Conservation (phyloP, 2,329 filamentous ascomycete species). For the Colletotrichum aenigma region DNA sequence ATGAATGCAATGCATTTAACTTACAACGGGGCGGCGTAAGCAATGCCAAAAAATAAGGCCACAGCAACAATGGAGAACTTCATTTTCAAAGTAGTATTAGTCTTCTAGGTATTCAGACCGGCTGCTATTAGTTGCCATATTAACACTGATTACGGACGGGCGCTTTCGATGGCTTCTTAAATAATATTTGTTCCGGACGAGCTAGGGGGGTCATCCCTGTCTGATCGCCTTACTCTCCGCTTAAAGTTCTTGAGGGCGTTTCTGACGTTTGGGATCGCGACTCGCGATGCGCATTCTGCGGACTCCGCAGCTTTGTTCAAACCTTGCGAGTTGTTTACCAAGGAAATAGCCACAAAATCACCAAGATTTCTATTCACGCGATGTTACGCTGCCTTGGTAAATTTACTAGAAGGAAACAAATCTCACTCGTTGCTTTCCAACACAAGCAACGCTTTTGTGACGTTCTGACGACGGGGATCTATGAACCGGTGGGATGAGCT, state of each 20-base stretch:
- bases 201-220: not conserved
- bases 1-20: fast-evolving
- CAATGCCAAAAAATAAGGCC: not conserved
- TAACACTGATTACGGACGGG: no score
- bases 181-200: not conserved
- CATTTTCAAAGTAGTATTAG: not conserved
- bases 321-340: fast-evolving
- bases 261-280: not conserved
- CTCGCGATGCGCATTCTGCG: not conserved
- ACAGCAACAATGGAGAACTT: not conserved
- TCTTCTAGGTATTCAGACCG: not conserved
- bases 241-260: not conserved
- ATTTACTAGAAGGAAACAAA: not conserved
- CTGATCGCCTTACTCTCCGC: not conserved
- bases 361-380: fast-evolving
- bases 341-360: not conserved
- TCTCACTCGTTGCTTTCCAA: not conserved
- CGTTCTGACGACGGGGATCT: fast-evolving
- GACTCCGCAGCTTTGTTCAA: not conserved
- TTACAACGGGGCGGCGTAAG: not conserved
- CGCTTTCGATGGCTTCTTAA: not conserved
- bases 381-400: not conserved
- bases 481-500: not conserved
- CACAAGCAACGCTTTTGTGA: not conserved
- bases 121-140: not conserved